Base-by-base conservation (phyloP, 441 rosid genomes). In the Brassica balearica region DNA sequence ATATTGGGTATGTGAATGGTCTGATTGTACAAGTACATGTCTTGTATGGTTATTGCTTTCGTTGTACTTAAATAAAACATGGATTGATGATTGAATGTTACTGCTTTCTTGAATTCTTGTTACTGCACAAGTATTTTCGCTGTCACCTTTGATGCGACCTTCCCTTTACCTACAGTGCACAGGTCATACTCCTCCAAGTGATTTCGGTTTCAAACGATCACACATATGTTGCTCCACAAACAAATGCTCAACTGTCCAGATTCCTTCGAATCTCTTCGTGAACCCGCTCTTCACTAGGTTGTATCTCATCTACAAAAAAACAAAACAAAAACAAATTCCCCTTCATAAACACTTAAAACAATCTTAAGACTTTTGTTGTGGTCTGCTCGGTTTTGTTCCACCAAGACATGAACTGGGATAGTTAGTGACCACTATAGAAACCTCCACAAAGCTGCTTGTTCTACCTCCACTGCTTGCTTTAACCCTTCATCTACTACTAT, bases 381-480 rank as follows among this genome's bases (percentile, higher is more conserved):
- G 80, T 92, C 91, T 71, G 83, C 74, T 73, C 96, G 84, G 86
- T 91, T 88, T 74, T 95, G 97, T 71, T 95, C 94, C 20, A 91
- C 97, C 72, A 87, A 72, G 75, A 95, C 93, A 80, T 91, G 91
- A 60, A 95, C 98, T 10, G 91, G 87, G 71, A 92, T 89, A n/a
- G 93, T 87, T 77, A 97, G 94, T n/a, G 98, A 92, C 95, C 98
- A 91, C 97, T 94, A 95, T 5, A 95, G 97, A 74, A 95, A 95
- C 83, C 81, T 93, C 97, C 97, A 95, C 68, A 86, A 11, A 68
- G 97, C 97, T 51, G 99, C 93, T 85, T 95, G 98, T 69, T 91
- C 97, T 60, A 95, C 77, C 65, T 95, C 94, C 63, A 91, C 97
- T 69, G 92, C 87, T 83, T 92, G 97, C 79, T 96, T 86, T 15